Evolutionary conservation across 352 stramenopile genomes (phyloP).

Genomic region (Globisporangium nunn): DNA sequence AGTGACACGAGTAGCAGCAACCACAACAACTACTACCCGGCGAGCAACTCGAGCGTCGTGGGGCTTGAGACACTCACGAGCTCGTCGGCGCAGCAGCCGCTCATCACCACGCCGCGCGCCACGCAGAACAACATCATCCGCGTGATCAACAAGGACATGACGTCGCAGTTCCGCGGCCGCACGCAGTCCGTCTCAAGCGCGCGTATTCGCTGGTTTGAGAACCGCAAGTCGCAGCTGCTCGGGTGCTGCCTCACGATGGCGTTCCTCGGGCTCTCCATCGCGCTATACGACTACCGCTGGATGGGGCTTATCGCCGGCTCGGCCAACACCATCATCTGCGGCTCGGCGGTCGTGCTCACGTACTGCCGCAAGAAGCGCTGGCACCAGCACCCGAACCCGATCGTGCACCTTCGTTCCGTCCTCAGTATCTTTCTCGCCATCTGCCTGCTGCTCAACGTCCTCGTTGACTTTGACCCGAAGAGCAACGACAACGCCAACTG

Average conservation of each 20-base stretch:
- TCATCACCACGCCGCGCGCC: slow-evolving; percentile 48
- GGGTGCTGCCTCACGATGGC: slow-evolving; percentile 83
- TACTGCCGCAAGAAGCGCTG: slow-evolving; percentile 85
- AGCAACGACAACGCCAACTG: slow-evolving; percentile 42
- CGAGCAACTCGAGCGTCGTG: slow-evolving; percentile 17
- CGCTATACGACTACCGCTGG: slow-evolving; percentile 87
- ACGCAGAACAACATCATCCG: slow-evolving; percentile 77
- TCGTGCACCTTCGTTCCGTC: slow-evolving; percentile 80
- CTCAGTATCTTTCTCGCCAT: slow-evolving; percentile 83
- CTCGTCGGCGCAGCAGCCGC: slow-evolving; percentile 52
- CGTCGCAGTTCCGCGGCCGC: slow-evolving; percentile 73
- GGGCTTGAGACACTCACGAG: slow-evolving; percentile 24
- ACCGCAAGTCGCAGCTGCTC: slow-evolving; percentile 83
- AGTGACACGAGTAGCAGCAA: slow-evolving; percentile 10
- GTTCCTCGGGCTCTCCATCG: slow-evolving; percentile 78
- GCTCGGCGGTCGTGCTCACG: slow-evolving; percentile 79
- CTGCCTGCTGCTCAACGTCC: slow-evolving; percentile 79
- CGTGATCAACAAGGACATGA: slow-evolving; percentile 89
- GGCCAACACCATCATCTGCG: slow-evolving; percentile 84
- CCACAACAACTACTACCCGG: slow-evolving; percentile 28
- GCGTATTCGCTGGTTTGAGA: slow-evolving; percentile 85
- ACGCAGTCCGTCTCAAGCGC: slow-evolving; percentile 59
- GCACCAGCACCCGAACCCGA: slow-evolving; percentile 87
- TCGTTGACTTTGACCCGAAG: slow-evolving; percentile 64
- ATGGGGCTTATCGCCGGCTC: slow-evolving; percentile 82